A percentile compares a stretch with the other conserved stretches of the same genome.
Conservation (phyloP, 768 basidiomycete genomes). For the Termitomyces sp. region DNA sequence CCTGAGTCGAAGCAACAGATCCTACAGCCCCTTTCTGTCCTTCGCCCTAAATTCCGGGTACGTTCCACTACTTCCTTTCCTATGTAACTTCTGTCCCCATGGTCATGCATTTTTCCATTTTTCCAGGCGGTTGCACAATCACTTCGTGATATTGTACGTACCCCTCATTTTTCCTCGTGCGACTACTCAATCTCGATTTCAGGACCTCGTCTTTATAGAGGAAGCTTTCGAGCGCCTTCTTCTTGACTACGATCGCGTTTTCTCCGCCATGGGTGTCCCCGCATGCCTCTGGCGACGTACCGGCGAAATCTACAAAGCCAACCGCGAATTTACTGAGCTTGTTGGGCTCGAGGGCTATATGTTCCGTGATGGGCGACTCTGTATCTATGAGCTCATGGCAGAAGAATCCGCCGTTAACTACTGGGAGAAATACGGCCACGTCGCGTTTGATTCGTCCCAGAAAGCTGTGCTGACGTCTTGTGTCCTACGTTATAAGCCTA, state of each 20-base stretch:
- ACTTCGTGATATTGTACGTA: conserved; percentile 70
- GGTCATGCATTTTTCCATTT: not conserved
- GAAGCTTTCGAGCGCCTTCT: conserved; percentile 95
- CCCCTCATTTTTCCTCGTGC: conserved; percentile 1
- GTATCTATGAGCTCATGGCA: conserved; percentile 98
- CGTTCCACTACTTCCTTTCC: conserved; percentile 16
- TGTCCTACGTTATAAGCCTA: conserved; percentile 75
- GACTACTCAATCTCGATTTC: not conserved
- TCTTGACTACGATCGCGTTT: conserved; percentile 92
- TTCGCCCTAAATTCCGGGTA: conserved; percentile 83
- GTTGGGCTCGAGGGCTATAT: conserved; percentile 83
- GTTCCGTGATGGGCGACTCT: conserved; percentile 90
- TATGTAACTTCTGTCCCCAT: not conserved
- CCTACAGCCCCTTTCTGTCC: conserved; percentile 78
- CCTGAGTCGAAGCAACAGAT: conserved; percentile 91
- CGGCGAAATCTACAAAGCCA: conserved; percentile 98
- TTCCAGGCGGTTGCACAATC: conserved; percentile 72
- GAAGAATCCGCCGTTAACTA: conserved; percentile 96
- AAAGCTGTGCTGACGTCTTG: conserved; percentile 93
- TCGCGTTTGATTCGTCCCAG: conserved; percentile 87
- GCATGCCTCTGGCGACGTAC: conserved; percentile 96
- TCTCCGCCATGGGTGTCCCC: conserved; percentile 94
- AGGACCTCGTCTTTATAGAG: conserved; percentile 96
- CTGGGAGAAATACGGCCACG: conserved; percentile 98
- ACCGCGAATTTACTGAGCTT: conserved; percentile 90